Evolutionary conservation across 805 yeast genomes (phyloP), one percentile per base, ranked within the genome.

Genomic region (Candida endomychidarum): DNA sequence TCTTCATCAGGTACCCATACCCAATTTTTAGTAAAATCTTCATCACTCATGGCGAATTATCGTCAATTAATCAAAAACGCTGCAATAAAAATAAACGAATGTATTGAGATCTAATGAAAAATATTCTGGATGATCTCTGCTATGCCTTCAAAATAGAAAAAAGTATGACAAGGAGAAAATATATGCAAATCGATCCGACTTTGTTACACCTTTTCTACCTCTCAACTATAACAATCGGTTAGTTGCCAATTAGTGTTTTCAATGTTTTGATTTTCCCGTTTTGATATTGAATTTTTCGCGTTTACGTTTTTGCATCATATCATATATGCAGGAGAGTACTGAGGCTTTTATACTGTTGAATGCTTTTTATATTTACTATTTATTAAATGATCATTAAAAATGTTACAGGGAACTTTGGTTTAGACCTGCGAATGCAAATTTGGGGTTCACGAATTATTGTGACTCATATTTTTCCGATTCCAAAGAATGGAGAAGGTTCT

Each of bases 1-100:
- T 45, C 47, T n/a, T 65, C 60, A 52, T 81, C 83, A 1, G 87
- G 80, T 17, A 87, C 69, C 96, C 96, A 88, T 2, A 87, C 91
- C 79, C 82, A 78, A 41, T 77, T 76, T 47, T 78, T 74, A 43
- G 65, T 63, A 47, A 64, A 63, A 22, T 61, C 66, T 37, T 37
- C 38, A 18, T 40, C 43, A 30, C 39, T 34, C 43, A 40, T 40
- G 22, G 11, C 15, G 18, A 10, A 12, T 6, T 24, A 5, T 9
- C n/a, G 27, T 21, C 7, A 24, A 10, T 10, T 5, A 26, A 9
- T 26, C 5, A 5, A 12, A 7, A 11, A 26, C 18, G 18, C 9
- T 21, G 7, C 7, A 8, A 9, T 21, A 7, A 21, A 21, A 21
- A 21, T 21, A 21, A 7, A 21, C 23, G 23, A 21, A 21, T n/a